These are phyloP conservation scores for Beauveria rudraprayagi DNA, from an alignment of 2,329 filamentous ascomycete species.

Conservation along the genomic window DNA sequence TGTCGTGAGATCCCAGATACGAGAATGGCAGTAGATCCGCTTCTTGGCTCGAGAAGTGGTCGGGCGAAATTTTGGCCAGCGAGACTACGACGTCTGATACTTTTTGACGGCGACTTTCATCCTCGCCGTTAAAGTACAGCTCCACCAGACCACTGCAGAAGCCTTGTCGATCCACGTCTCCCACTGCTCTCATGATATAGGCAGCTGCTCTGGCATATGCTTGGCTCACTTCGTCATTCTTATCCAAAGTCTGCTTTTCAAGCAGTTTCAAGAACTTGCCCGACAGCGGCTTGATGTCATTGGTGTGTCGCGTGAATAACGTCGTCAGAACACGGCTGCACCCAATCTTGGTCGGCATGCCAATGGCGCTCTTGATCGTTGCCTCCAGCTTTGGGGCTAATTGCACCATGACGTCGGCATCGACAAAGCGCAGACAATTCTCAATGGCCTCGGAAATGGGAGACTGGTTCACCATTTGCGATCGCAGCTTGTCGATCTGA, in stretches of 20 bases:
- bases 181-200: conserved; percentile 63
- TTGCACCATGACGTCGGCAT: conserved; percentile 67
- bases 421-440: conserved; percentile 74
- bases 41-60: conserved; percentile 75
- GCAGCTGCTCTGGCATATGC: conserved; percentile 82
- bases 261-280: conserved; percentile 69
- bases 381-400: conserved; percentile 66
- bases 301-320: conserved; percentile 70
- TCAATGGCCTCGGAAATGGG: conserved; percentile 92
- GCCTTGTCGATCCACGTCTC: conserved; percentile 38
- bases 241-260: conserved; percentile 76
- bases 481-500: conserved; percentile 80
- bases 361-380: conserved; percentile 77
- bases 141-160: conserved; percentile 50
- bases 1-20: conserved; percentile 81
- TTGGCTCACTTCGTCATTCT: conserved; percentile 87
- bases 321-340: conserved; percentile 79
- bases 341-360: conserved; percentile 88
- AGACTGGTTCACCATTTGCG: conserved; percentile 72
- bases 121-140: conserved; percentile 75
- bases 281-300: conserved; percentile 67
- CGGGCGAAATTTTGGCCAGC: conserved; percentile 77
- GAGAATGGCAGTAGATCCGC: conserved; percentile 73
- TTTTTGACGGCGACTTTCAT: conserved; percentile 65
- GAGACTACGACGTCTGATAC: conserved; percentile 77